Evolutionary conservation across 2,329 filamentous ascomycete species (phyloP), one percentile per base, ranked within the genome.

Genomic region (Albophoma yamanashiensis): DNA sequence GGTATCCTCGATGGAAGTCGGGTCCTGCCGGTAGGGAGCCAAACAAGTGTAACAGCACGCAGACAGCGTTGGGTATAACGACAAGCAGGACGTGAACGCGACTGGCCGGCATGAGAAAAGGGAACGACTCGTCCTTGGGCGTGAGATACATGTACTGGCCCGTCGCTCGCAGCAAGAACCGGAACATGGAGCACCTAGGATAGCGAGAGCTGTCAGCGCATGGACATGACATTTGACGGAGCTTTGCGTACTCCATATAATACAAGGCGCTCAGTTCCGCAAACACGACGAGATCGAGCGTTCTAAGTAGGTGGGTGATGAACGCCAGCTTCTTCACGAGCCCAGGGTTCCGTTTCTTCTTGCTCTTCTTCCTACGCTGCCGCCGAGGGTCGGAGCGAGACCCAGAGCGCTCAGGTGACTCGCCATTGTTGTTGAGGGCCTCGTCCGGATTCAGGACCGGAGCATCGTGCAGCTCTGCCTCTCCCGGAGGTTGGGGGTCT

Each of bases 191-290:
- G 69, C 84, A 87, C 68, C 86, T 89, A 20, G 20, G 64, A 39
- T 62, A 34, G 22, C 40, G 12, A 20, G 15, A 20, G 15, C 31
- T 38, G 40, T 59, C 36, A 50, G 43, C 34, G 43, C 22, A 40
- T 6, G 9, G 9, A 8, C 12, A 20, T 3, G 17, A 8, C 12
- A 31, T 31, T 11, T 12, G 27, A n/a, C 11, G 34, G 31, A 20
- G 34, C 20, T 43, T 42, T 20, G 70, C 81, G 60, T 76, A 89
- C 86, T 89, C 86, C 81, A 89, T 84, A 70, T 88, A 89, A 70
- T 89, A 89, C 65, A 89, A 66, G 52, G 81, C 78, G 67, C 83
- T 86, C 60, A 89, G 75, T 74, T 89, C 84, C 47, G 81, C 82
- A 70, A 85, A 86, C 56, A 87, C 80, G 55, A 88, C 68, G 66